Base-by-base conservation (phyloP, 768 basidiomycete species). In the Paxillus ammoniavirescens region DNA sequence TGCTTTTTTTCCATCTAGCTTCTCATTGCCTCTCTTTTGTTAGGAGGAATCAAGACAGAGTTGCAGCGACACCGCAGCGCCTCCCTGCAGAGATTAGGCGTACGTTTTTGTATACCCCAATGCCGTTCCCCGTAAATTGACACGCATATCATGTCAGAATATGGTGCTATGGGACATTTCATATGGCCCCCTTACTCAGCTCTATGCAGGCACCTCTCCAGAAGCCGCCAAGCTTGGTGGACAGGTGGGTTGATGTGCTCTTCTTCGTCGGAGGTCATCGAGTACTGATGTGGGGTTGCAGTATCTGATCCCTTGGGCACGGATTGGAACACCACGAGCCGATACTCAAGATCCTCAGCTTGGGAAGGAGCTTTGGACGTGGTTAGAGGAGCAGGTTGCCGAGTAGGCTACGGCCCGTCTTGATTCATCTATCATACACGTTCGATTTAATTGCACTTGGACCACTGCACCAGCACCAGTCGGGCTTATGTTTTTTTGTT, bases 301-400 rank as follows among this genome's bases (percentile, higher is more conserved):
- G n/a, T n/a, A n/a, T n/a, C n/a, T n/a, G n/a, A n/a, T n/a, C n/a
- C n/a, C n/a, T n/a, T n/a, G n/a, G n/a, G n/a, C n/a, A n/a, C n/a
- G n/a, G n/a, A n/a, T n/a, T n/a, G n/a, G n/a, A n/a, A n/a, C n/a
- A n/a, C n/a, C n/a, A n/a, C n/a, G n/a, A n/a, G n/a, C n/a, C n/a
- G n/a, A n/a, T 1, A 63, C 69, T 4, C 58, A 63, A 28, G 69
- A 75, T 50, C 55, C 66, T 6, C 59, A 62, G 18, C 61, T 70
- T 12, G 73, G 70, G 7, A 70, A 65, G 49, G 69, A 69, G n/a
- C 60, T 78, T 5, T 77, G 76, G 77, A 60, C 63, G 8, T 78
- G 74, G 74, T 55, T 73, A 49, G 76, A 79, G 56, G 75, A 76
- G 47, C 77, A 79, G 55, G 70, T 77, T 57, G 63, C 56, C 14